Evolutionary conservation across 1,284 basidiomycete genomes (phyloP).

Genomic region (Somion occarium): DNA sequence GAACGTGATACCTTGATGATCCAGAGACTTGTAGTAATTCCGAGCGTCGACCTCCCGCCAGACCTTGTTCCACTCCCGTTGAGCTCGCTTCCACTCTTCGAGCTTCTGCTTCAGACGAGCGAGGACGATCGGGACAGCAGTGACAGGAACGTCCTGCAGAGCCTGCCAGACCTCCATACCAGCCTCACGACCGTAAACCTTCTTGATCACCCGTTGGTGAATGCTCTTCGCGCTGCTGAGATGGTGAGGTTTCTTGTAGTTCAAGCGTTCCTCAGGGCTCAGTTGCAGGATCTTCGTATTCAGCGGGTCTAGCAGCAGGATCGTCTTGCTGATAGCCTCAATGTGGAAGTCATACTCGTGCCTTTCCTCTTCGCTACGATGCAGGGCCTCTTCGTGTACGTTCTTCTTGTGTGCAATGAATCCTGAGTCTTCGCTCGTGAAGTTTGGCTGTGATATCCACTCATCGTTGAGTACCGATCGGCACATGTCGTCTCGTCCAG

Average conservation of each 20-base stretch:
- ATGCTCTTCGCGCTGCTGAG: slow-evolving; percentile 86
- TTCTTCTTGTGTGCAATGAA: slow-evolving; percentile 98
- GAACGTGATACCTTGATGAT: slow-evolving; percentile 94
- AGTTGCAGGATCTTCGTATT: slow-evolving; percentile 85
- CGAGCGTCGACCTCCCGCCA: slow-evolving; percentile 97
- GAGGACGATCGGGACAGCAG: slow-evolving; percentile 91
- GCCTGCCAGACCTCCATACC: slow-evolving; percentile 86
- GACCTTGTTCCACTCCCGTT: slow-evolving; percentile 95
- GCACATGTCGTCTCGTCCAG: slow-evolving; percentile 92
- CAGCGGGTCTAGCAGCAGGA: slow-evolving; percentile 89
- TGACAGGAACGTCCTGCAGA: slow-evolving; percentile 88
- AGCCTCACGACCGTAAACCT: slow-evolving; percentile 86
- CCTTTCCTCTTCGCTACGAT: slow-evolving; percentile 96
- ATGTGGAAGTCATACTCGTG: slow-evolving; percentile 98
- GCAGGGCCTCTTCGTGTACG: slow-evolving; percentile 91
- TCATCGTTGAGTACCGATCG: slow-evolving; percentile 97
- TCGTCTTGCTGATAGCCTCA: slow-evolving; percentile 89
- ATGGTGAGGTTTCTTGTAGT: slow-evolving; percentile 84
- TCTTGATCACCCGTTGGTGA: slow-evolving; percentile 93
- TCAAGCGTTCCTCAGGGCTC: slow-evolving; percentile 81
- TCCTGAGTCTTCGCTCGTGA: slow-evolving; percentile 95
- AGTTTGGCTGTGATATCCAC: slow-evolving; percentile 97
- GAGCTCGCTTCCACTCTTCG: slow-evolving; percentile 94
- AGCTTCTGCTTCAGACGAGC: slow-evolving; percentile 91
- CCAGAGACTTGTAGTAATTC: slow-evolving; percentile 96